phyloP scores from a whole-genome alignment of 2,329 filamentous ascomycete species.

The Fusarium chlamydosporum region DNA sequence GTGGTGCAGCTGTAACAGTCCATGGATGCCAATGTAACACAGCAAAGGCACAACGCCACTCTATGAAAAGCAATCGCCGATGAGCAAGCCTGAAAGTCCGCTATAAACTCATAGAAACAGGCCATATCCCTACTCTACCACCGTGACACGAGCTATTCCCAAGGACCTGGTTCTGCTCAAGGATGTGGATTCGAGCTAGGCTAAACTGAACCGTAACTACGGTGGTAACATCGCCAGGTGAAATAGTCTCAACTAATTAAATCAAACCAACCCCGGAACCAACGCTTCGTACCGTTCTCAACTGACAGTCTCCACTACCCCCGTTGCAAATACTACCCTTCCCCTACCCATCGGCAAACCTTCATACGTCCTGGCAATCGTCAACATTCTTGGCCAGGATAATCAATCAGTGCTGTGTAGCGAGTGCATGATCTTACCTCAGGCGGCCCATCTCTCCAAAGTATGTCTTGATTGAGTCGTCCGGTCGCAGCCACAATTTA shows the following conservation, averaged over 20 bases:
- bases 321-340: slow-evolving; percentile 2
- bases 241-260: no score
- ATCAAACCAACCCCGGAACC: not conserved
- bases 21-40: no score
- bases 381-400: not conserved
- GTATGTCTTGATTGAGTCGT: no score
- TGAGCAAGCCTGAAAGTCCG: not conserved
- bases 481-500: no score
- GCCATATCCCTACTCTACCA: not conserved
- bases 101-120: not conserved
- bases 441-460: no score
- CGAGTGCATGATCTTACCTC: not conserved
- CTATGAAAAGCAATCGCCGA: not conserved
- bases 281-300: slow-evolving; percentile 8
- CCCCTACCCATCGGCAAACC: not conserved
- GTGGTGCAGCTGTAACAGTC: no score
- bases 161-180: slow-evolving; percentile 4
- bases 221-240: not conserved
- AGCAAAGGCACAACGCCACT: no score
- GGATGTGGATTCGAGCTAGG: not conserved
- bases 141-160: slow-evolving; percentile 8
- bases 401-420: not conserved
- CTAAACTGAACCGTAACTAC: not conserved
- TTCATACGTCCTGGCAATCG: not conserved
- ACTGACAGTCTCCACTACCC: slow-evolving; percentile 5